Evolutionary conservation across 2,329 filamentous ascomycete species (phyloP).

Genomic region (Penicillium janthinellum): DNA sequence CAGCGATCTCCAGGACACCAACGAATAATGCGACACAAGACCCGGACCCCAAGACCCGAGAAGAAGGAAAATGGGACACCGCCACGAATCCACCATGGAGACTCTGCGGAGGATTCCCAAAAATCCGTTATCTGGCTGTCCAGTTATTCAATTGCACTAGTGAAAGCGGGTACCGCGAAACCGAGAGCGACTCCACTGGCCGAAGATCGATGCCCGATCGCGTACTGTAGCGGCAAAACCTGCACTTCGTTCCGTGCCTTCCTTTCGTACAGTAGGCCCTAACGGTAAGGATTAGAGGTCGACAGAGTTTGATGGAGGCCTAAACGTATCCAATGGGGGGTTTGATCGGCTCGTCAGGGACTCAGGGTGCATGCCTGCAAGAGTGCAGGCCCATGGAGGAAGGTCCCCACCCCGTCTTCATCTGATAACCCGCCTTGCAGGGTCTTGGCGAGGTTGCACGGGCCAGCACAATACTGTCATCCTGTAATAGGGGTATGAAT

Average conservation of each 20-base stretch:
- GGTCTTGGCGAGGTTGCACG: neutral
- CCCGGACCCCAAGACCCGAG: neutral
- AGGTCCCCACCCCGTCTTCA: neutral
- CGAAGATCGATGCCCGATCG: slow-evolving; percentile 4
- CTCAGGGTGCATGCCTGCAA: neutral
- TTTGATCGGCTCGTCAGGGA: neutral
- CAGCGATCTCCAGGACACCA: neutral
- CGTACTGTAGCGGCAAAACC: neutral
- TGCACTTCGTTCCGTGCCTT: neutral
- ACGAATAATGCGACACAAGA: neutral
- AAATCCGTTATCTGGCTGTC: neutral
- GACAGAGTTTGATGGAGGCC: neutral
- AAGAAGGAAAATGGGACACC: neutral
- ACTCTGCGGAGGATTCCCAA: neutral
- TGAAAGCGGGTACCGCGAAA: neutral
- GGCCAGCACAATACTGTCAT: neutral
- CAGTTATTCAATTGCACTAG: neutral
- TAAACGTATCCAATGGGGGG: neutral
- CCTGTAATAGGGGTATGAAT: neutral
- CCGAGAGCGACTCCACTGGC: neutral
- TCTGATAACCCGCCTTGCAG: neutral
- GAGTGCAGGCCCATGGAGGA: neutral
- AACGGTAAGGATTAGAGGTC: neutral
- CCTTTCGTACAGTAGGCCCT: neutral
- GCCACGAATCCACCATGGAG: slow-evolving; percentile 1